Base-by-base conservation (phyloP, 139 green algal species). In the Chlamydomonas sp. region DNA sequence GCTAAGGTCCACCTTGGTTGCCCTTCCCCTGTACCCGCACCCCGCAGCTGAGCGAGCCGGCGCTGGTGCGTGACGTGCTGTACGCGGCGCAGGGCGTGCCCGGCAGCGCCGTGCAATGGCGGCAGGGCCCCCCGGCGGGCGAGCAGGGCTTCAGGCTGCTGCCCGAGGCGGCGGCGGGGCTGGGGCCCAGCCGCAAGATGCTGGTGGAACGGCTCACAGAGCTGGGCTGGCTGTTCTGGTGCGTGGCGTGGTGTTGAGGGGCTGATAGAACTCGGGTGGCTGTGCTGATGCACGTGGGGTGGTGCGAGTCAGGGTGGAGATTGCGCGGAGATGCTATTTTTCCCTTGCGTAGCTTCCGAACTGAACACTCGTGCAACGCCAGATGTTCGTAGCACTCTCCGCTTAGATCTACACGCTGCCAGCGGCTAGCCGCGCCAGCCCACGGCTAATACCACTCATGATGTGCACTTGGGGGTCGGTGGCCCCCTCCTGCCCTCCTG, bases 1-100 rank as follows among this genome's bases (percentile, higher is more conserved):
- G 3, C 4, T 5, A 59, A 60, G 9, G 61, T 6, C 0, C 3
- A 2, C 17, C 68, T 59, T 49, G 1, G 1, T 49, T 5, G 7
- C 62, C 68, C 59, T 4, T 9, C 31, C 71, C 62, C 58, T 17
- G 3, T 1, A 58, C 77, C 69, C 60, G 9, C 60, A 3, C 6
- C 12, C 59, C 17, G 31, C 5, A 5, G 1, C 49, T 64, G 49
- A 90, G 83, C 15, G 96, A 99, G 90, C 83, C 89, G 4, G 73
- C 88, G n/a, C 92, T 99, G 31, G 96, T 99, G n/a, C 87, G 91
- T 10, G 97, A 99, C 63, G 90, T 97, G 67, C 87, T 99, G 77
- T 96, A 94, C 73, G 89, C 90, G 4, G 97, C 93, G 87, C 95
- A 98, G 86, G 97, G 94, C 58, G 93, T 98, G 62, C 89, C 94